Conservation (phyloP, 106 monocot genomes). For the Allium fistulosum region DNA sequence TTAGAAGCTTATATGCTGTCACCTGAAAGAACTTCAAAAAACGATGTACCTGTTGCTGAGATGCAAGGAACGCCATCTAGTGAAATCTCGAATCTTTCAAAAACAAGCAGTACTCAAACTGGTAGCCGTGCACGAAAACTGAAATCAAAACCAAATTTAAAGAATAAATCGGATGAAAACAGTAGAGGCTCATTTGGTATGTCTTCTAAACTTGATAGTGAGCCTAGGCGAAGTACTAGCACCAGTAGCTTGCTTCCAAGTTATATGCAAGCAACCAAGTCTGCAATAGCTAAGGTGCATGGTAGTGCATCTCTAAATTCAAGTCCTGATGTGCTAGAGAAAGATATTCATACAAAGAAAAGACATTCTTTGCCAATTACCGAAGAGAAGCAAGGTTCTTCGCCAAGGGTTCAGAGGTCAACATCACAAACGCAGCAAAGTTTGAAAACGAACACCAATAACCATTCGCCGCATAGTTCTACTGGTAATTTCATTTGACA, state of each 20-base stretch:
- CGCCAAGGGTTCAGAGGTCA: slow-evolving; percentile 82
- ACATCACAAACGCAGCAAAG: slow-evolving; percentile 58
- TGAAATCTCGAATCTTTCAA: slow-evolving; percentile 43
- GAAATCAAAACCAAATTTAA: slow-evolving; percentile 28
- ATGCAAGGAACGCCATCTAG: slow-evolving; percentile 64
- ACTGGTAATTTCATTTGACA: slow-evolving; percentile 38
- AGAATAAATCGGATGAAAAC: slow-evolving; percentile 31
- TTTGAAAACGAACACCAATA: slow-evolving; percentile 28
- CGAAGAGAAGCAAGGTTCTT: slow-evolving; percentile 53
- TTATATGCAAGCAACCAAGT: slow-evolving; percentile 95
- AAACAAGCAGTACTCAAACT: slow-evolving; percentile 29
- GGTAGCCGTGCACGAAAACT: slow-evolving; percentile 15
- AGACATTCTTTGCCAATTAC: slow-evolving; percentile 73
- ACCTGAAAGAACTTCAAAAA: slow-evolving; percentile 68
- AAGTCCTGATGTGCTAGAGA: slow-evolving; percentile 69
- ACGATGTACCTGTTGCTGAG: slow-evolving; percentile 34
- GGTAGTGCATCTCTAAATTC: slow-evolving; percentile 53
- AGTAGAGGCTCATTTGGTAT: slow-evolving; percentile 31
- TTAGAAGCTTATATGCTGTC: slow-evolving; percentile 15
- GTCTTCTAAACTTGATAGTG: slow-evolving; percentile 34
- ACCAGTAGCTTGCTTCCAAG: slow-evolving; percentile 56
- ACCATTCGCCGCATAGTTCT: slow-evolving; percentile 49
- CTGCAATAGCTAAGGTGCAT: slow-evolving; percentile 75
- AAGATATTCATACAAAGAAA: slow-evolving; percentile 55
- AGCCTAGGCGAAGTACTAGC: slow-evolving; percentile 36